phyloP scores from a whole-genome alignment of 2,329 filamentous ascomycete species.

The Geosmithia morbida region DNA sequence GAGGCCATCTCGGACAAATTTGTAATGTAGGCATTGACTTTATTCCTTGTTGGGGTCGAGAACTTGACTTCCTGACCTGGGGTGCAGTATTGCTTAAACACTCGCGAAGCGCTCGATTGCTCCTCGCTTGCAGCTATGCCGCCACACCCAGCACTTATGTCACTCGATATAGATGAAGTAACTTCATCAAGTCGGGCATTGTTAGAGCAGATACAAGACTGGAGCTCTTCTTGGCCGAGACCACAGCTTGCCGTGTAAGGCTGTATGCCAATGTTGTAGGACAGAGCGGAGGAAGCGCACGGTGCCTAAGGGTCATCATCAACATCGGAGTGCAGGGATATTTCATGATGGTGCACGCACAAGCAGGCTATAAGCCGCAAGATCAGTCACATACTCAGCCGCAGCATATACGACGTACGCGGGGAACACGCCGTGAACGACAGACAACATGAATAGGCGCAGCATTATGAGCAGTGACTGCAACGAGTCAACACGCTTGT shows the following conservation, averaged over 20 bases:
- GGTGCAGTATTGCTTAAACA: slow-evolving; percentile 33
- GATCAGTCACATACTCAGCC: slow-evolving; percentile 29
- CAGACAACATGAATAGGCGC: not conserved
- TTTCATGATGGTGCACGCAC: slow-evolving; percentile 12
- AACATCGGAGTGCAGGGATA: not conserved
- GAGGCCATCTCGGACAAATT: slow-evolving; percentile 28
- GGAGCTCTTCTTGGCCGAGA: slow-evolving; percentile 23
- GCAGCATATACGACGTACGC: slow-evolving; percentile 1
- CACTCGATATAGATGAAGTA: slow-evolving; percentile 19
- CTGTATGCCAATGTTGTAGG: slow-evolving; percentile 24
- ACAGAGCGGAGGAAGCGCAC: slow-evolving; percentile 31
- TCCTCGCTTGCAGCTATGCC: slow-evolving; percentile 28
- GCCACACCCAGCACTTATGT: slow-evolving; percentile 27
- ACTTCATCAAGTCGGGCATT: slow-evolving; percentile 23
- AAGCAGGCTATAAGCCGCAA: slow-evolving; percentile 24
- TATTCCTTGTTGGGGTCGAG: slow-evolving; percentile 21
- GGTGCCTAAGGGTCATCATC: slow-evolving; percentile 23
- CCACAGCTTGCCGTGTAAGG: slow-evolving; percentile 25
- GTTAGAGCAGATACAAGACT: slow-evolving; percentile 38
- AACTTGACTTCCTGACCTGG: slow-evolving; percentile 23
- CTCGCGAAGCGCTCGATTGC: slow-evolving; percentile 23
- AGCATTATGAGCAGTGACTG: not conserved
- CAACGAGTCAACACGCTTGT: too few relatives aligned
- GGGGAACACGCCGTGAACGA: not conserved
- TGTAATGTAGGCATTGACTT: slow-evolving; percentile 32